These are phyloP conservation scores for Lepiota venenata DNA, from an alignment of 768 basidiomycete species.

Conservation along the genomic window DNA sequence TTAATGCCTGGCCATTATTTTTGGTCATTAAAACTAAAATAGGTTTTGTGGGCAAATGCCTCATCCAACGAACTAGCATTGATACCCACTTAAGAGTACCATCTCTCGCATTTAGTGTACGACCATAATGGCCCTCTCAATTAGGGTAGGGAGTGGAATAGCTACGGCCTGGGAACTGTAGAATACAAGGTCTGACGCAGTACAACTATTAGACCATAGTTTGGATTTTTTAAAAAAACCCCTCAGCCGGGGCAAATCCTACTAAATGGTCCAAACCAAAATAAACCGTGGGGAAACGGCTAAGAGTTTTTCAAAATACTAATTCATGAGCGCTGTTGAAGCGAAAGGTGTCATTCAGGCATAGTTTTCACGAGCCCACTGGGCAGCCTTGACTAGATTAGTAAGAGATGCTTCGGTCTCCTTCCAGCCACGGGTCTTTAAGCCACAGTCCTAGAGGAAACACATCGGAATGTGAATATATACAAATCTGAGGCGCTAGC, in stretches of 20 bases:
- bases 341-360: slow-evolving; percentile 65
- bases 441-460: slow-evolving; percentile 75
- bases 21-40: too few relatives aligned
- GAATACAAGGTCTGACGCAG: too few relatives aligned
- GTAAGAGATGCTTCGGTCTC: slow-evolving; percentile 89
- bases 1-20: too few relatives aligned
- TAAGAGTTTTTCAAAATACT: slow-evolving; percentile 48
- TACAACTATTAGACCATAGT: too few relatives aligned
- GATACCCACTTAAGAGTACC: too few relatives aligned
- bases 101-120: too few relatives aligned
- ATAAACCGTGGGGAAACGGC: slow-evolving; percentile 14
- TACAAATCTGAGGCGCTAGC: background rate
- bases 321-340: slow-evolving; percentile 87
- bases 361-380: slow-evolving; percentile 87
- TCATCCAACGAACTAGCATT: too few relatives aligned
- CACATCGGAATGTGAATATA: background rate
- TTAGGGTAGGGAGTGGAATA: too few relatives aligned
- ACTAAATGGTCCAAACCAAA: slow-evolving; percentile 49
- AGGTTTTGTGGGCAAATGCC: too few relatives aligned
- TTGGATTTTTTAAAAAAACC: too few relatives aligned
- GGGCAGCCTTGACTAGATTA: slow-evolving; percentile 89
- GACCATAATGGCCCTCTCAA: too few relatives aligned
- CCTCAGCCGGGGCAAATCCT: slow-evolving; percentile 20
- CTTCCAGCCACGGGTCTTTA: slow-evolving; percentile 98
- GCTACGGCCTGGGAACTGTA: too few relatives aligned